These are phyloP conservation scores for Podaxis sp. DNA, from an alignment of 768 basidiomycete genomes.

Conservation along the genomic window DNA sequence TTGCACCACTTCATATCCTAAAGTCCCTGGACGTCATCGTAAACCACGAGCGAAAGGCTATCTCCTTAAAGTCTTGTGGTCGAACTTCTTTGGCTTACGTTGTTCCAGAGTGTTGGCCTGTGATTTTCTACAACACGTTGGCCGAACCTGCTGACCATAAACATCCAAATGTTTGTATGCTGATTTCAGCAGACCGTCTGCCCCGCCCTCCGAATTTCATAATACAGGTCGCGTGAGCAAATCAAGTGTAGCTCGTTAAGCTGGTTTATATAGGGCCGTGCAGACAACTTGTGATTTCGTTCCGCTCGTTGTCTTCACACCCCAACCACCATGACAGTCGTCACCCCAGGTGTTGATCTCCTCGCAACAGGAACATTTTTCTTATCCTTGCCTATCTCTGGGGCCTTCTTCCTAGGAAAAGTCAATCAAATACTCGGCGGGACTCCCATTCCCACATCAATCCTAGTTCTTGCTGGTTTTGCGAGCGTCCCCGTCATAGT, in stretches of 20 bases:
- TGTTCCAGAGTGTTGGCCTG: neutral
- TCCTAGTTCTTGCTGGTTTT: conserved; percentile 29
- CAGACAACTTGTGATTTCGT: neutral
- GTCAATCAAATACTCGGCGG: conserved; percentile 16
- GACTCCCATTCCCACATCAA: conserved; percentile 37
- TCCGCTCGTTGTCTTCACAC: neutral
- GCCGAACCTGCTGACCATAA: neutral
- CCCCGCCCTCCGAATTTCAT: neutral
- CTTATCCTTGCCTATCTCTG: conserved; percentile 20
- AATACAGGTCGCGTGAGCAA: neutral
- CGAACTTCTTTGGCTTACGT: neutral
- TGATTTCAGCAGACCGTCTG: neutral
- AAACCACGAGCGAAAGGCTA: neutral
- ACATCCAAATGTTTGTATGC: neutral
- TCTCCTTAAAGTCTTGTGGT: neutral
- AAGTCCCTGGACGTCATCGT: too few relatives aligned
- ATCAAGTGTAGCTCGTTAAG: neutral
- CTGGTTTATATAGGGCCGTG: neutral
- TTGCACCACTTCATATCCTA: too few relatives aligned
- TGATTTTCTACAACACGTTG: conserved; percentile 2
- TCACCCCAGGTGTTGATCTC: conserved; percentile 38
- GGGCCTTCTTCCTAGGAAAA: conserved; percentile 15
- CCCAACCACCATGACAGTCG: conserved; percentile 22
- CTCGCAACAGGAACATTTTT: conserved; percentile 24
- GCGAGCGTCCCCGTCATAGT: conserved; percentile 34